Base-by-base conservation (phyloP, 2,329 filamentous ascomycete species). In the Verticillium nubilum region DNA sequence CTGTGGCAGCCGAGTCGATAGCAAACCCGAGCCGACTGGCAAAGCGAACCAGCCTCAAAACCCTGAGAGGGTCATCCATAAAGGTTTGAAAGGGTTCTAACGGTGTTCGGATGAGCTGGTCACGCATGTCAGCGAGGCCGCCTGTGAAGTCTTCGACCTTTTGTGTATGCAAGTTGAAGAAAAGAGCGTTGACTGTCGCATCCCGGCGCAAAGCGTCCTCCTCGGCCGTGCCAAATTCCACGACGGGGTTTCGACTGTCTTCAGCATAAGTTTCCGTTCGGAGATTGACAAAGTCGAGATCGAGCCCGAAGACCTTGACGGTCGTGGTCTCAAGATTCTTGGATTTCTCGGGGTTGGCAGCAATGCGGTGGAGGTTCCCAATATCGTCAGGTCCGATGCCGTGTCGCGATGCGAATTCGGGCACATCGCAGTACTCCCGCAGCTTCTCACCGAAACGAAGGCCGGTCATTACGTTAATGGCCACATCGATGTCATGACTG, bases 291-390 rank as follows among this genome's bases (percentile, higher is more conserved):
- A 99, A 87, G 71, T 99, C 94, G 54, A 97, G 84, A 69, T 98
- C 94, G 55, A 96, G 81, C 1, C 90, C 92, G 68, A 97, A 87
- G 60, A 98, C 86, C 64, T 83, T 89, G 26, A 90, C 92, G 10
- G 92, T 96, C 55, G 92, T 90, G 0, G 94, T 98, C 74, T 96
- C 94, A 15, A 98, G 83, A 70, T 98, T 91, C 76, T 98, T 98
- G 23, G 92, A 97, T 76, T 97, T 97, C 68, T 97, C 92, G 0
- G 93, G 94, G 71, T 98, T 98, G 60, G 89, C 89, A 57, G 89
- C 88, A 65, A 97, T 94, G 73, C 92, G 96, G 79, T 97, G 89
- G 31, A 97, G 80, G 63, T 85, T 88, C 56, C 89, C 88, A 58
- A 95, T 80, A 59, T 88, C 87, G 57, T 82, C 81, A 19, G 74